phyloP scores from a whole-genome alignment of 1,284 basidiomycete species.

The Ustilago sp. region DNA sequence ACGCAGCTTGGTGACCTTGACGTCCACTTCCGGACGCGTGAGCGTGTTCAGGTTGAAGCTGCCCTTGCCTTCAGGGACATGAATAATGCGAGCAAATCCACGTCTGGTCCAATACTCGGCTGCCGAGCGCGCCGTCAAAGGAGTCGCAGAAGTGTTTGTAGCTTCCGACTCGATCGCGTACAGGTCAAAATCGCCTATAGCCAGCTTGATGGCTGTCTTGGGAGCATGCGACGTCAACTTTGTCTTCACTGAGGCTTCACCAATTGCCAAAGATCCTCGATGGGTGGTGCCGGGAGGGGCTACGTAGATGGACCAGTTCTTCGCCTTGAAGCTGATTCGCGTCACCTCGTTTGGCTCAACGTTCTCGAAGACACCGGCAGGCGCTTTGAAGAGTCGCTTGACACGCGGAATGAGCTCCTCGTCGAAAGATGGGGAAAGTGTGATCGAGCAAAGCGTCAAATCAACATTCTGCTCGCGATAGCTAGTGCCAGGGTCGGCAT shows the following conservation, averaged over 20 bases:
- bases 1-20: slow-evolving; percentile 46
- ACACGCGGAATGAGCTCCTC: slow-evolving; percentile 78
- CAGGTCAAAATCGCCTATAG: slow-evolving; percentile 33
- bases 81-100: slow-evolving; percentile 63
- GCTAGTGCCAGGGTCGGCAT: slow-evolving; percentile 76
- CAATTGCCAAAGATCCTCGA: slow-evolving; percentile 45
- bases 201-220: slow-evolving; percentile 47
- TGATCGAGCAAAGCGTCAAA: slow-evolving; percentile 77
- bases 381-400: slow-evolving; percentile 79
- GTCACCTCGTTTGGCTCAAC: slow-evolving; percentile 92
- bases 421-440: slow-evolving; percentile 77
- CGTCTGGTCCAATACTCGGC: slow-evolving; percentile 43
- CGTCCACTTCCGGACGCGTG: slow-evolving; percentile 59
- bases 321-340: slow-evolving; percentile 71
- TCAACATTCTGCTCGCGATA: slow-evolving; percentile 82
- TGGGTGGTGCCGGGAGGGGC: slow-evolving; percentile 28
- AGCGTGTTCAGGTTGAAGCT: slow-evolving; percentile 49
- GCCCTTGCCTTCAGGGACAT: slow-evolving; percentile 65
- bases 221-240: slow-evolving; percentile 57
- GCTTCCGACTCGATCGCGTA: slow-evolving; percentile 33
- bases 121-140: slow-evolving; percentile 6
- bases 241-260: slow-evolving; percentile 49
- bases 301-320: slow-evolving; percentile 38
- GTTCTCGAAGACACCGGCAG: slow-evolving; percentile 91
- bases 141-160: background rate